These are phyloP conservation scores for Parascedosporium putredinis DNA, from an alignment of 2,329 filamentous ascomycete species.

Conservation along the genomic window DNA sequence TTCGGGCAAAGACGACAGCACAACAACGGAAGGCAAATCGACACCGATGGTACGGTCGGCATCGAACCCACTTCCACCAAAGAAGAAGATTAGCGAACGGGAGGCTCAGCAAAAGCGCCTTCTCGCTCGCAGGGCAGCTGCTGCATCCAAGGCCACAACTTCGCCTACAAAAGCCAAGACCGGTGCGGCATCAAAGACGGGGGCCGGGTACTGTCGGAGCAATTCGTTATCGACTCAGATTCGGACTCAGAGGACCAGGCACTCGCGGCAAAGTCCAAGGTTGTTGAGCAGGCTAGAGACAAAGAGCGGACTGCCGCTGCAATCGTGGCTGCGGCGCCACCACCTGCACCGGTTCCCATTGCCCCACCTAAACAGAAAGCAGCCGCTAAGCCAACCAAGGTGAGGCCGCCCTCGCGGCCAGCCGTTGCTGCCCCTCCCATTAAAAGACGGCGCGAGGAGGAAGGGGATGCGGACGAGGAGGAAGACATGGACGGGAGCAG, in stretches of 20 bases:
- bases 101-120: conserved; percentile 48
- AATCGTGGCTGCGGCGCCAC: conserved; percentile 9
- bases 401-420: conserved; percentile 15
- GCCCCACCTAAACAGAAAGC: not conserved
- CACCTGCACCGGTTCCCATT: too few relatives aligned
- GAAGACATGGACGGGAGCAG: conserved; percentile 42
- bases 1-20: conserved; percentile 19
- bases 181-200: conserved; percentile 1
- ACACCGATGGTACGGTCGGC: conserved; percentile 33
- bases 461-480: conserved; percentile 38
- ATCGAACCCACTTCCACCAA: conserved; percentile 41
- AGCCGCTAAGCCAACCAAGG: conserved; percentile 10
- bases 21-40: conserved; percentile 19
- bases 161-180: conserved; percentile 19
- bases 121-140: conserved; percentile 17
- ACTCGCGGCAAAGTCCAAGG: conserved; percentile 20
- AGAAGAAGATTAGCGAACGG: conserved; percentile 45
- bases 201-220: conserved; percentile 36
- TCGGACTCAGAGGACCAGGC: conserved; percentile 43
- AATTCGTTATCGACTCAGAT: conserved; percentile 46
- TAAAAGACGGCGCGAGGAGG: conserved; percentile 44
- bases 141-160: conserved; percentile 18
- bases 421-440: conserved; percentile 16
- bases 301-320: not conserved
- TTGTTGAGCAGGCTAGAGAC: conserved; percentile 8